phyloP scores from a whole-genome alignment of 768 basidiomycete genomes.

The Mycena maculata region DNA sequence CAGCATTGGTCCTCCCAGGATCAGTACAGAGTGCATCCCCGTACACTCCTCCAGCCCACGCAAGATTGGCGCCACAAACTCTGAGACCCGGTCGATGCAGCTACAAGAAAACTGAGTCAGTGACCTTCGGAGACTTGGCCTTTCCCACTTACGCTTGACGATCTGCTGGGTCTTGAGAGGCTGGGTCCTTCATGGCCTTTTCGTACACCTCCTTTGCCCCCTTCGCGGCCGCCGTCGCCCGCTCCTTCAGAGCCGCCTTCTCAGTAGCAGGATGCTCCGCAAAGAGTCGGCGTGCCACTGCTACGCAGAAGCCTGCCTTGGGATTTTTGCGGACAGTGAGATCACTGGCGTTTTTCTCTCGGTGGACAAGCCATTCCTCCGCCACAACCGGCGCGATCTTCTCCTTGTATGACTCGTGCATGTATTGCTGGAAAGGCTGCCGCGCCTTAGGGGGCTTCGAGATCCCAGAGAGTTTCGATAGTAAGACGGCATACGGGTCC shows the following conservation, averaged over 20 bases:
- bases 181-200: background rate
- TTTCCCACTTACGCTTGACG: background rate
- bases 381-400: background rate
- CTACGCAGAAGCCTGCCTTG: background rate
- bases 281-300: constrained; percentile 8
- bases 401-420: background rate
- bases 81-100: constrained; percentile 5
- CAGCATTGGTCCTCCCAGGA: constrained; percentile 20
- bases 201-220: background rate
- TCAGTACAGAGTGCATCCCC: background rate
- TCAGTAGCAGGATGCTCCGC: background rate
- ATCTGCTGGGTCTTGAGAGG: background rate
- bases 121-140: background rate
- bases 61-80: constrained; percentile 6
- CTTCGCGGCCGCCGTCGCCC: background rate
- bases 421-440: background rate
- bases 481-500: background rate
- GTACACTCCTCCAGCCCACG: constrained; percentile 11
- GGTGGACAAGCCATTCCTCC: background rate
- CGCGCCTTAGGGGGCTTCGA: background rate
- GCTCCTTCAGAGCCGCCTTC: background rate
- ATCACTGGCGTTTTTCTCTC: background rate
- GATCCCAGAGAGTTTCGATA: background rate
- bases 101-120: background rate
- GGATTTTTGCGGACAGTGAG: too few relatives aligned